phyloP scores from a whole-genome alignment of 495 filamentous ascomycete genomes.

The Parathielavia appendiculata region DNA sequence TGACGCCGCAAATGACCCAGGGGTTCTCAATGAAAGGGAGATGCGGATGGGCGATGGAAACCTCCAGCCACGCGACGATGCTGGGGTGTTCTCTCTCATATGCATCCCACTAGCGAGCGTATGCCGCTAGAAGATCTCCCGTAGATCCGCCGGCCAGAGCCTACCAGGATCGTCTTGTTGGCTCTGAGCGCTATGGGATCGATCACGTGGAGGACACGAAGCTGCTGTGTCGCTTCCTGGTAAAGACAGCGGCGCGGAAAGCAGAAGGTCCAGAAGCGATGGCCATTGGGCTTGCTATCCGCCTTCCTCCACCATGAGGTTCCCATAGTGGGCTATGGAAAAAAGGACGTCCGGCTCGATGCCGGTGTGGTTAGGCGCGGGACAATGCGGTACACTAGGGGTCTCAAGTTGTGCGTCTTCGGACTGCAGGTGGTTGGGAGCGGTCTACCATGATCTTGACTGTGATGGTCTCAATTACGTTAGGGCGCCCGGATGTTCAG shows the following conservation, averaged over 20 bases:
- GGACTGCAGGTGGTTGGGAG: background rate
- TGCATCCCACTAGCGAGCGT: background rate
- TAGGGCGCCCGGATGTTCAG: background rate
- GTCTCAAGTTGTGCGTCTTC: background rate
- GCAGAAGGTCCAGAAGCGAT: too few relatives aligned
- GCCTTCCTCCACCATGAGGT: background rate
- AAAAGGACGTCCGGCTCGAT: background rate
- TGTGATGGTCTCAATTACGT: background rate
- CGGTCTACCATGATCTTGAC: background rate
- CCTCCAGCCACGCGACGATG: background rate
- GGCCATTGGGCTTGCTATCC: too few relatives aligned
- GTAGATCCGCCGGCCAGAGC: background rate
- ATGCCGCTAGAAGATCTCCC: background rate
- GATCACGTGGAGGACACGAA: background rate
- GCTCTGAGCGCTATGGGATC: background rate
- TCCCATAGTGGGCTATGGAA: background rate
- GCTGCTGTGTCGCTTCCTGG: too few relatives aligned
- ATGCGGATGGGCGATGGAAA: background rate
- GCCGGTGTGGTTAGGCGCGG: background rate
- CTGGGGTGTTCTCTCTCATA: background rate
- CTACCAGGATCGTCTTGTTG: background rate
- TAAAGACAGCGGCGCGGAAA: too few relatives aligned
- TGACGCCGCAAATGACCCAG: constrained; percentile 1
- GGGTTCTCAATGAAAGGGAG: background rate
- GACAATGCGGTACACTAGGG: background rate